Base-by-base conservation (phyloP, 1,284 basidiomycete genomes). In the Moniliella sp. region DNA sequence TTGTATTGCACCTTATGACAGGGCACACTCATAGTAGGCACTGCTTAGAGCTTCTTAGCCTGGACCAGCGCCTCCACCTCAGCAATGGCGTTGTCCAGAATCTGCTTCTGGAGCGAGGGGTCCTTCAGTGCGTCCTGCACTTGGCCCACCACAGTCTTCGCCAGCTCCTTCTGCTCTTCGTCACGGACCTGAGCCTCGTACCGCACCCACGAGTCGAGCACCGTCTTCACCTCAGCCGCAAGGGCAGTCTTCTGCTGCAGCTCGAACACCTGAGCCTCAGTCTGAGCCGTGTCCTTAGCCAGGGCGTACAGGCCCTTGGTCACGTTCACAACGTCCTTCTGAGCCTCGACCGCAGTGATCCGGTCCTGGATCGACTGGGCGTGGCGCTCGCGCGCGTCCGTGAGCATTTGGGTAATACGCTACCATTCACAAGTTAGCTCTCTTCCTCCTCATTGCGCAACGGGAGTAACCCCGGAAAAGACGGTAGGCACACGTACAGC, bases 141-240 rank as follows among this genome's bases (percentile, higher is more conserved):
- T 62, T 78, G 81, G 46, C 73, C 71, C 50, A 88, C 78, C 57
- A 97, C 76, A 36, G 69, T 66, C 69, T 78, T 76, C 44, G 83
- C 77, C 34, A 97, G 74, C 34, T 81, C 76, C 19, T 72, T 69
- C 72, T 97, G 91, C 69, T 97, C 83, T 57, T 72, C 77, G 70
- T 97, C 86, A 67, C 91, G 83, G 62, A 76, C 70, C 64, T 88
- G 81, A 61, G 91, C 84, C 69, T 97, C 88, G 66, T 74, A 86
- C 59, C 88, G 78, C 40, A 88, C 86, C 86, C 88, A 94, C 61
- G 78, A 81, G 70, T 97, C 91, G 39, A 97, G 73, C 23, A 97
- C 86, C 23, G 75, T 51, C 69, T 94, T 97, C 62, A 93, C 69
- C 67, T 97, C 91, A 31, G 76, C 48, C 23, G 84, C 76, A 50